Percentiles rank a stretch among this genome's conserved stretches.
Evolutionary conservation across 2,329 filamentous ascomycete genomes (phyloP).

Genomic region (Xylaria sp.): DNA sequence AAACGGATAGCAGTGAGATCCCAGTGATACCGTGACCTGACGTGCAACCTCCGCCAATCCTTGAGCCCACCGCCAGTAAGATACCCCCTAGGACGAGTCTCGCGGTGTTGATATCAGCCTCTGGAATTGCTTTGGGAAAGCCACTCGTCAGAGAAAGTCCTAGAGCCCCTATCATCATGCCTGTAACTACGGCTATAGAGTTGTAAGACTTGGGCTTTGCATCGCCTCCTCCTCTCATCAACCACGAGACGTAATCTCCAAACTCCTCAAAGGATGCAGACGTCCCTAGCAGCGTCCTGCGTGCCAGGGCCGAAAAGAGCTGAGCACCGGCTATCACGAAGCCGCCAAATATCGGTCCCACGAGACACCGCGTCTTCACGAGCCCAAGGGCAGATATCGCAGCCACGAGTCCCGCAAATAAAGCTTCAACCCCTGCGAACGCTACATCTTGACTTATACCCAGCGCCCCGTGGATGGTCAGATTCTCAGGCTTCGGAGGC

Average conservation of each 20-base stretch:
- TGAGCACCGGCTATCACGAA: constrained; percentile 69
- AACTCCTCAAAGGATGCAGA: constrained; percentile 71
- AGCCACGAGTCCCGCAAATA: constrained; percentile 56
- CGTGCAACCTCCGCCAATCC: constrained; percentile 73
- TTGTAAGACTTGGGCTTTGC: constrained; percentile 51
- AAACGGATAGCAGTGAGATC: constrained; percentile 69
- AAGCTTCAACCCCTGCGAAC: constrained; percentile 57
- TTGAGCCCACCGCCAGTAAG: constrained; percentile 68
- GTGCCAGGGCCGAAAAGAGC: constrained; percentile 63
- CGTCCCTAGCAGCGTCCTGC: constrained; percentile 67
- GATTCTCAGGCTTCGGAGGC: constrained; percentile 32
- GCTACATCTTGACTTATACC: constrained; percentile 53
- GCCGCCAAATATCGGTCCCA: constrained; percentile 65
- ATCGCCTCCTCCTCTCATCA: constrained; percentile 47
- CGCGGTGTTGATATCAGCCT: constrained; percentile 47
- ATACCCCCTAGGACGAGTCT: constrained; percentile 65
- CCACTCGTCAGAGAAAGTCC: constrained; percentile 51
- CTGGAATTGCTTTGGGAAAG: constrained; percentile 42
- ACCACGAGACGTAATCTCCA: constrained; percentile 61
- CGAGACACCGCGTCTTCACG: constrained; percentile 47
- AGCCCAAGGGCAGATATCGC: constrained; percentile 51
- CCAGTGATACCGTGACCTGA: constrained; percentile 77
- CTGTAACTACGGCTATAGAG: constrained; percentile 64
- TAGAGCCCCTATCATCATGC: constrained; percentile 61
- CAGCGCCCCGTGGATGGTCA: constrained; percentile 55